Base-by-base conservation (phyloP, 495 filamentous ascomycete genomes). In the Schizothecium vesticola region DNA sequence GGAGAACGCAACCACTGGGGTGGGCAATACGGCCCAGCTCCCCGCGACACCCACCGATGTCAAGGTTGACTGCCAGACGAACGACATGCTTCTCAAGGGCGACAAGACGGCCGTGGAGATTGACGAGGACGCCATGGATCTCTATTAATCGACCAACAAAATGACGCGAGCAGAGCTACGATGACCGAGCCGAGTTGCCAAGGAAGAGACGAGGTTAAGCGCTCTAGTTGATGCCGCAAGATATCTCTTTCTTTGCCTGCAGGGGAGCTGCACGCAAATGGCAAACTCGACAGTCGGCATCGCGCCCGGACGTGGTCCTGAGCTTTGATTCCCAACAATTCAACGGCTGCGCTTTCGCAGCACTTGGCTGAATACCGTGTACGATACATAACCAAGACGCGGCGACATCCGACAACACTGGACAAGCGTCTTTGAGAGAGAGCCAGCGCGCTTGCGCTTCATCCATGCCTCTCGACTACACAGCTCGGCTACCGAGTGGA, bases 61-160 rank as follows among this genome's bases (percentile, higher is more conserved):
- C 11, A 43, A 59, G 0, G 33, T 57, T 3, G 55, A 55, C 7
- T 16, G 23, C 16, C 36, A 56, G 9, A 64, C 67, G 3, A 67
- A 68, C 43, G 31, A 57, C 28, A 51, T 70, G 3, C 69, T 73
- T 16, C 25, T 73, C 22, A 61, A 66, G 12, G 73, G 71, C 19
- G 71, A 69, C 12, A 73, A 72, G 68, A 75, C 67, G 11, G 64
- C 65, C 24, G 68, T 72, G 24, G 67, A 69, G 13, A 67, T 72
- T 23, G 70, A 69, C 11, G 75, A 71, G 23, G 67, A 63, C 28
- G 66, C 29, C 56, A 74, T 74, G 70, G 70, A 74, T 21, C 63
- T 74, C 22, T 70, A 74, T 51, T 66, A 26, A 29, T 5, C 6
- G 43, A 51, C 43, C 43, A 51, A 51, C 33, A 0, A 19, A 51